Evolutionary conservation across 305 asterid species (phyloP).

Genomic region (Fraxinus albicans): DNA sequence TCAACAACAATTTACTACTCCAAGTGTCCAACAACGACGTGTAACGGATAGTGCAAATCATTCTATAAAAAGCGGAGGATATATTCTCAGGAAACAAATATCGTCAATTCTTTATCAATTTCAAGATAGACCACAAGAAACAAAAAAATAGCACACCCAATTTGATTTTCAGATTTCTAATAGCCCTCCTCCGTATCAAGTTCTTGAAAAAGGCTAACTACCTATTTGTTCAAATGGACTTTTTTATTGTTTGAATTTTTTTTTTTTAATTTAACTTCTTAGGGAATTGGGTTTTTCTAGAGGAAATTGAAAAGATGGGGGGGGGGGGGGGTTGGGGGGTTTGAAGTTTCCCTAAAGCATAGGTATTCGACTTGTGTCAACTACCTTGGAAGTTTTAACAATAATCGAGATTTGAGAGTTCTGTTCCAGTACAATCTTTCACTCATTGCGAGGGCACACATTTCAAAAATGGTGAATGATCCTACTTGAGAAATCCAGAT

Average conservation of each 20-base stretch:
- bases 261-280: background rate
- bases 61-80: too few species aligned
- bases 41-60: too few species aligned
- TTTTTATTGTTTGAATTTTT: background rate
- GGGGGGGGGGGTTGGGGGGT: constrained; percentile 24
- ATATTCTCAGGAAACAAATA: background rate
- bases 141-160: background rate
- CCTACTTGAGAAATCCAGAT: background rate
- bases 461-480: background rate
- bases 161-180: background rate
- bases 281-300: background rate
- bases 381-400: too few species aligned
- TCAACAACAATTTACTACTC: too few species aligned
- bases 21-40: too few species aligned
- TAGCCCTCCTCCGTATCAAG: background rate
- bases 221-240: background rate
- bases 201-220: background rate
- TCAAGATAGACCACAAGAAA: background rate
- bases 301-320: constrained; percentile 55
- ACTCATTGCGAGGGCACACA: background rate
- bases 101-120: background rate
- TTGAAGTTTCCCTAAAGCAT: too few species aligned
- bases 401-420: background rate
- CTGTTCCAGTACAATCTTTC: background rate
- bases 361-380: background rate